Conservation (phyloP, 23 red algal species). For the Gracilariopsis chorda region DNA sequence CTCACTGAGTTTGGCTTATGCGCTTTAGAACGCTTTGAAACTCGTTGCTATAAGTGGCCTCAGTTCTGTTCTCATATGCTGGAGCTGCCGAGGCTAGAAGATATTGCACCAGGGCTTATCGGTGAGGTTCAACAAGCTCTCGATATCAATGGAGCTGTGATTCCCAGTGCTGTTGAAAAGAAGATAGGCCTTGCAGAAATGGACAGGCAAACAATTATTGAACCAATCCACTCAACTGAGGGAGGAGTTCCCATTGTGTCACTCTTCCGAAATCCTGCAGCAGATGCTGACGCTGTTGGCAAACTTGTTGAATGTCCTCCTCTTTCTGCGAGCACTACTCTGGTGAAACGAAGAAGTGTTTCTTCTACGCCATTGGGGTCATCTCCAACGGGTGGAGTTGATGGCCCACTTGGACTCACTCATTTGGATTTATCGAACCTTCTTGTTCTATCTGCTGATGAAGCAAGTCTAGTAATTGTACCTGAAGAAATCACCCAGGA, state of each 20-base stretch:
- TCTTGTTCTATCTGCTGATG: slow-evolving; percentile 28
- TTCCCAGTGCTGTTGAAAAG: slow-evolving; percentile 39
- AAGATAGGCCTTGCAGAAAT: not conserved
- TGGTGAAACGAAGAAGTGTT: not conserved
- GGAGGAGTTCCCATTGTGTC: slow-evolving; percentile 11
- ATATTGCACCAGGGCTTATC: slow-evolving; percentile 61
- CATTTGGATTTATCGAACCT: slow-evolving; percentile 37
- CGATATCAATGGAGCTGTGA: slow-evolving; percentile 6
- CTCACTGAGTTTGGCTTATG: slow-evolving; percentile 77
- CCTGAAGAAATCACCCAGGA: slow-evolving; percentile 83
- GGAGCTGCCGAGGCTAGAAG: slow-evolving; percentile 62
- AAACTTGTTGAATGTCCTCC: slow-evolving; percentile 8
- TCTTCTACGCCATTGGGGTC: not conserved
- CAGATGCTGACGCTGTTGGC: slow-evolving; percentile 9
- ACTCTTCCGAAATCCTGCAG: slow-evolving; percentile 14
- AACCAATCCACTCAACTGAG: not conserved
- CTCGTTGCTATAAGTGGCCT: slow-evolving; percentile 79
- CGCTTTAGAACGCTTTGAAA: slow-evolving; percentile 68
- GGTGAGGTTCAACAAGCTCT: slow-evolving; percentile 11
- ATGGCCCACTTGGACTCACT: slow-evolving; percentile 34
- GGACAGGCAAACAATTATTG: slow-evolving; percentile 5
- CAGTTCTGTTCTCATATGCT: slow-evolving; percentile 72
- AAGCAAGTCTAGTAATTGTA: slow-evolving; percentile 30
- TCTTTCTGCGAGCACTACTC: slow-evolving; percentile 19
- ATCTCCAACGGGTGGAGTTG: slow-evolving; percentile 3